Evolutionary conservation across 441 rosid species (phyloP).

Genomic region (Daphne laureola): DNA sequence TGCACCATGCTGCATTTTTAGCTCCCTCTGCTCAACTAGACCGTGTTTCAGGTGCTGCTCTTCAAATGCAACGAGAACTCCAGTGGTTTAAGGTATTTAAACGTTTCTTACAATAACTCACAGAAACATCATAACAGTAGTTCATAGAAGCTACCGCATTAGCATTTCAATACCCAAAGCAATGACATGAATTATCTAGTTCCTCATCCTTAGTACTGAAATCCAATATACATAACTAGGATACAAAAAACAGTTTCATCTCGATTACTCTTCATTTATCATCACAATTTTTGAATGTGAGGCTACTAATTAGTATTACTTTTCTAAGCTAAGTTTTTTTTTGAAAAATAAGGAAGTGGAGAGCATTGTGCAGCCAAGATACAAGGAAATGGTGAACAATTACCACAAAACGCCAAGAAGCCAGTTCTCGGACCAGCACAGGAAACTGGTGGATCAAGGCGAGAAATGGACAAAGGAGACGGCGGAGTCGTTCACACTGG

Average conservation of each 20-base stretch:
- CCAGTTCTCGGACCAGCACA: conserved; percentile 46
- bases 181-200: too few species aligned
- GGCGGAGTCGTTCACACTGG: conserved; percentile 59
- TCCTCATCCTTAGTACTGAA: too few species aligned
- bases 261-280: neutral
- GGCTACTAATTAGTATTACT: neutral
- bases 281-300: neutral
- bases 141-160: too few species aligned
- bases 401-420: conserved; percentile 35
- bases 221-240: neutral
- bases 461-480: conserved; percentile 73
- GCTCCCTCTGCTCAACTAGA: conserved; percentile 58
- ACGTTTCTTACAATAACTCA: neutral
- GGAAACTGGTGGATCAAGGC: conserved; percentile 43
- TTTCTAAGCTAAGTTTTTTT: neutral
- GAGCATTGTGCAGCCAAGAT: conserved; percentile 51
- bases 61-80: conserved; percentile 70
- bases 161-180: too few species aligned
- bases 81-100: conserved; percentile 56
- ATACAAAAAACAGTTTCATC: too few species aligned
- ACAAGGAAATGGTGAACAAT: conserved; percentile 39
- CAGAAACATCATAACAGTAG: too few species aligned
- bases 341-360: conserved; percentile 46
- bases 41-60: conserved; percentile 62
- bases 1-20: conserved; percentile 59